Evolutionary conservation across 1,139 yeast species (phyloP), one percentile per base, ranked within the genome.

Genomic region (Yamadazyma buinensis): DNA sequence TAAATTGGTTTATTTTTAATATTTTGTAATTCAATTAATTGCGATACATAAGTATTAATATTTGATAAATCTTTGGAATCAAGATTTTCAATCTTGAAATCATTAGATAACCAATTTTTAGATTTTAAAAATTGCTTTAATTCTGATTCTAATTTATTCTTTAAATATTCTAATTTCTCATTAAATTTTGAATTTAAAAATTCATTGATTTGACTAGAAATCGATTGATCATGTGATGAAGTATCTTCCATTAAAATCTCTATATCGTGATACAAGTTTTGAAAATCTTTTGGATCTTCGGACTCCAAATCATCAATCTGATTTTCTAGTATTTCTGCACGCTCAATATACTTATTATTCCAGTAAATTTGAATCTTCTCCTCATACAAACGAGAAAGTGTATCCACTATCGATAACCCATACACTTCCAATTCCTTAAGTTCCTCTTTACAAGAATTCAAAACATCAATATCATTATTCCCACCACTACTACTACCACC

Each of bases 1-100:
- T 69, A 66, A 4, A 35, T 35, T 0, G 75, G 68, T 1, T 45
- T 38, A 3, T 47, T 40, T 7, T 47, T 40, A 8, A 73, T 51
- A 5, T 59, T 52, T 35, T 75, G 77, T 13, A 77, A 45, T 21
- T 55, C 46, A 21, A 71, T 51, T 24, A 76, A 51, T 9, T 46
- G 34, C 1, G 43, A 23, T 25, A 48, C 47, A 27, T 38, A 28
- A 8, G 30, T 18, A 13, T 47, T 37, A 8, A 51, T 40, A 23
- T 37, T 26, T 4, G 34, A 39, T 31, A 52, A 29, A 6, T 32
- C 23, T 15, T 39, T 42, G 6, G 29, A 21, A 8, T 44, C 32
- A 13, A 46, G 28, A 1, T 28, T 13, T 3, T 37, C 43, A 3
- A 33, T 20, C 1, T 30, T 27, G 28, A 46, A 45, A 1, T 34